Evolutionary conservation across 495 filamentous ascomycete genomes (phyloP), one percentile per base, ranked within the genome.

Genomic region (Daldinia caldariorum): DNA sequence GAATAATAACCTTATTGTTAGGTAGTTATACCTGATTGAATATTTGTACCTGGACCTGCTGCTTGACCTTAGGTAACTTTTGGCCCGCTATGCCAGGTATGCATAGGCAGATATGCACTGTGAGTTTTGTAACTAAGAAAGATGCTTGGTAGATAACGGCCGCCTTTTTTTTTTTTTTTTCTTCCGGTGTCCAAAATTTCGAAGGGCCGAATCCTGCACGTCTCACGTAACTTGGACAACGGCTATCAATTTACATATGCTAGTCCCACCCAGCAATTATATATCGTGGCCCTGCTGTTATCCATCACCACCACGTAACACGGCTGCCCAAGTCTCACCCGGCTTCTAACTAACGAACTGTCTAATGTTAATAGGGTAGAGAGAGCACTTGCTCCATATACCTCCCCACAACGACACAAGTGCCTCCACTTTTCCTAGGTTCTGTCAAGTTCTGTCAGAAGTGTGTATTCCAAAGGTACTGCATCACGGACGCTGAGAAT

Each of bases 221-320:
- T 57, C 65, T 72, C 69, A 67, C 69, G 64, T 72, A 61, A 61
- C 60, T 64, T 61, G 32, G 29, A 32, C 43, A 34, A 32, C 39
- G 10, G 14, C 26, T 50, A 18, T 55, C 57, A 58, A 22, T 59
- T 47, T 38, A 38, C 32, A 56, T 56, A 12, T 18, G 53, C 53
- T 13, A 56, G 53, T 56, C 53, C 54, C 59, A 71, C 56, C 45
- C 54, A 71, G 57, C 58, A 51, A 55, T 67, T 69, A 47, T 62
- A 65, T 69, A 66, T 41, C 54, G 58, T 69, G 56, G 65, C 57
- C 51, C 41, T 61, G 45, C n/a, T 65, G 69, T 68, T 60, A 65
- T 60, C 55, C 4, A 45, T 61, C 60, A 72, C 38, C 60, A 72
- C 38, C 69, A 72, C 69, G 69, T 72, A 72, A 67, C 47, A 65